Conservation (phyloP, 176 grass and related monocot genomes). For the Saccharum spontaneum region DNA sequence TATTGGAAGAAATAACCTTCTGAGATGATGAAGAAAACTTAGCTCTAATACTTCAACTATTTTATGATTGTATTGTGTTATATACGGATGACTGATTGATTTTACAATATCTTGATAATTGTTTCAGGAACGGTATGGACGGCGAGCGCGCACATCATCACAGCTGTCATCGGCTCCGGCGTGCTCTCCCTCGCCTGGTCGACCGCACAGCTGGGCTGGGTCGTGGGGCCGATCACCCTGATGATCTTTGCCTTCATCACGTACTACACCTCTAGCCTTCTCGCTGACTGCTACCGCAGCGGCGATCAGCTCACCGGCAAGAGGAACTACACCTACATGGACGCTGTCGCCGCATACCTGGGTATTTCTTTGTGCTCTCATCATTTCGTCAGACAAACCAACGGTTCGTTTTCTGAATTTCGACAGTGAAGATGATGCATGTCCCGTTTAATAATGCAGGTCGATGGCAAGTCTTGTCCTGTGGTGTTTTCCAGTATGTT, state of each 20-base stretch:
- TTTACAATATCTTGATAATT: constrained; percentile 2
- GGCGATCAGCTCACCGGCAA: constrained; percentile 53
- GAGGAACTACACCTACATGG: constrained; percentile 85
- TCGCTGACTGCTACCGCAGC: constrained; percentile 82
- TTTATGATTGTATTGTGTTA: not conserved
- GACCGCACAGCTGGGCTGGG: constrained; percentile 83
- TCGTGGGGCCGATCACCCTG: constrained; percentile 55
- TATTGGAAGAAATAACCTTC: not conserved
- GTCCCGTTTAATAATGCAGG: constrained; percentile 36
- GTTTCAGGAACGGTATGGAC: constrained; percentile 76
- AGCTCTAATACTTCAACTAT: not conserved
- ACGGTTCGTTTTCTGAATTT: constrained; percentile 23
- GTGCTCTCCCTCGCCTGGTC: constrained; percentile 93
- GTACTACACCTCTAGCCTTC: constrained; percentile 82
- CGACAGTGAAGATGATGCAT: not conserved
- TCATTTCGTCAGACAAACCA: not conserved
- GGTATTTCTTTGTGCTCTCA: constrained; percentile 21
- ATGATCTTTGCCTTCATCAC: constrained; percentile 75
- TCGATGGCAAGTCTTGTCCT: constrained; percentile 61
- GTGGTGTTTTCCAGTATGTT: constrained; percentile 77
- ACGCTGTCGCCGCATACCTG: constrained; percentile 70
- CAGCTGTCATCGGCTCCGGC: constrained; percentile 89
- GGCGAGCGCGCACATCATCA: constrained; percentile 91
- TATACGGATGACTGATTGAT: not conserved
- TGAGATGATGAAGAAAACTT: not conserved